Base-by-base conservation (phyloP, 345 rosid species). In the Citrus hindsii region DNA sequence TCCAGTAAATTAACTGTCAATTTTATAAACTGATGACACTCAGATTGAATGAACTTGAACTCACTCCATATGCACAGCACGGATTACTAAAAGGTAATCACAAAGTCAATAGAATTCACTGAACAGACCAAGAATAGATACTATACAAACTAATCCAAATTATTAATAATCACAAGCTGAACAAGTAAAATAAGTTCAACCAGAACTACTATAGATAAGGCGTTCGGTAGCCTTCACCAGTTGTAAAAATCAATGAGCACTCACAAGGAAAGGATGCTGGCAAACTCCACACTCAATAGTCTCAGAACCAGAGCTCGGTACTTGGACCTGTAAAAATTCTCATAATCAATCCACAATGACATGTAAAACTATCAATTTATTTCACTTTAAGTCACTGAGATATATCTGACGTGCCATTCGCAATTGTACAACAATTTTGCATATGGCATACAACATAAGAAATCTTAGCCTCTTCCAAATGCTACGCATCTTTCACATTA, bases 281-380 rank as follows among this genome's bases (percentile, higher is more conserved):
- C 98, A 96, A 76, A 96, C 98, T 65, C 98, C 98, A 42, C 99
- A 97, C 83, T 97, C 99, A n/a, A 97, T 93, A 37, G 97, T 94
- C 87, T 97, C 96, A 24, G 99, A 93, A 77, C 99, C 99, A 30
- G 98, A 94, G 91, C 88, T 88, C 42, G 99, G 99, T 81, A 97
- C 97, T 85, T 97, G 99, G 68, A 97, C 98, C 99, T 97, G 92
- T 81, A 85, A 71, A 35, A 74, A 35, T 55, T 59, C 22, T 37
- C 63, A 73, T 16, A 28, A 27, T 27, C 73, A 67, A 67, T 5
- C 73, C 73, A 80, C 40, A 28, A 46, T 38, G 25, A 16, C 58
- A 67, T 32, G 51, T 12, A 13, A 64, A 18, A 30, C 40, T 4
- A 65, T 19, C 19, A 4, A 64, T 30, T 16, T 64, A 64, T 2